A percentile compares a stretch with the other conserved stretches of the same genome.
These are phyloP conservation scores for Mortierella sp. DNA, from an alignment of 371 early-diverging fungal species.

Conservation along the genomic window DNA sequence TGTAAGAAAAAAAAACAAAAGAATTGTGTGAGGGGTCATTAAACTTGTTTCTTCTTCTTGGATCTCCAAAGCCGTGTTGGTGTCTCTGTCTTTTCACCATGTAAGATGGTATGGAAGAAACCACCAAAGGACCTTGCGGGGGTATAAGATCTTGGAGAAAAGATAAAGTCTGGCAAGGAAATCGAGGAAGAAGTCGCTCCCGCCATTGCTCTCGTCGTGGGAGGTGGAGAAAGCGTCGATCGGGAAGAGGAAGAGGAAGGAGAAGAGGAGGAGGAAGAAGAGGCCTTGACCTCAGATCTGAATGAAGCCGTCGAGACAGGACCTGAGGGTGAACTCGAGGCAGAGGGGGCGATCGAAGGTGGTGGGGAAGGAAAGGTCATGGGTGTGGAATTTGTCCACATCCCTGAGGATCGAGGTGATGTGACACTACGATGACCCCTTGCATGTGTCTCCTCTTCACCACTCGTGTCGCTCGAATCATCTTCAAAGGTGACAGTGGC, in stretches of 20 bases:
- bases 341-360: constrained; percentile 29
- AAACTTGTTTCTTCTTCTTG: too few species aligned
- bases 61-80: too few species aligned
- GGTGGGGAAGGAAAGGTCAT: constrained; percentile 20
- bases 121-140: constrained; percentile 36
- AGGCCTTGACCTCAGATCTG: neutral
- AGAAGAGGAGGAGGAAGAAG: neutral
- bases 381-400: constrained; percentile 1
- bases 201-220: neutral
- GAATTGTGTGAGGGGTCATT: too few species aligned
- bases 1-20: too few species aligned
- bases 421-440: neutral
- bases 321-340: constrained; percentile 6
- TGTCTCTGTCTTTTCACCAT: too few species aligned
- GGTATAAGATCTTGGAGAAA: constrained; percentile 41
- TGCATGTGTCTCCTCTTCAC: neutral
- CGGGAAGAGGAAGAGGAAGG: neutral
- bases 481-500: neutral
- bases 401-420: constrained; percentile 11
- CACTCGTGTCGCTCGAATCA: neutral
- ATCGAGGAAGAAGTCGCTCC: neutral
- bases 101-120: constrained; percentile 26
- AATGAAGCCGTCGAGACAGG: neutral
- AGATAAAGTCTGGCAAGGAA: constrained; percentile 23
- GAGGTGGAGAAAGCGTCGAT: constrained; percentile 1